A percentile compares a stretch with the other conserved stretches of the same genome.
Evolutionary conservation across 805 yeast species (phyloP).

Genomic region (Candida anglica): DNA sequence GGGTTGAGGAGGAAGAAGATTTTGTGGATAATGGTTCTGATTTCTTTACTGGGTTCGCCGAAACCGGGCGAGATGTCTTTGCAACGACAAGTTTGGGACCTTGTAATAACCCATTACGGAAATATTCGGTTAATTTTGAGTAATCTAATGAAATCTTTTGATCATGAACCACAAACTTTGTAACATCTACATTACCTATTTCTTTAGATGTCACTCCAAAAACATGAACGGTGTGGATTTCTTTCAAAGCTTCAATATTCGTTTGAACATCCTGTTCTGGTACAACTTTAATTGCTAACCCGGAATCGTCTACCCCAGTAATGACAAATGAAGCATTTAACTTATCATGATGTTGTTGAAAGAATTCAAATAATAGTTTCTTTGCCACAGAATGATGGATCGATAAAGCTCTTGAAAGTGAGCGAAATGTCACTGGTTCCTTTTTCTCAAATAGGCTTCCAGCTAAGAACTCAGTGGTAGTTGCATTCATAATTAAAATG

Average conservation of each 20-base stretch:
- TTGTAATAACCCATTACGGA: constrained; percentile 26
- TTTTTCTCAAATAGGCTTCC: constrained; percentile 17
- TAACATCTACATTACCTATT: constrained; percentile 3
- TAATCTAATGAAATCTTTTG: constrained; percentile 9
- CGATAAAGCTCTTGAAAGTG: constrained; percentile 36
- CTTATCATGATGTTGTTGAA: constrained; percentile 26
- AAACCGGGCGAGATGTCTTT: too few species aligned
- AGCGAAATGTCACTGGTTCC: constrained; percentile 36
- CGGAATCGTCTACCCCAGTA: constrained; percentile 26
- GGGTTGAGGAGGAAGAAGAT: constrained; percentile 3
- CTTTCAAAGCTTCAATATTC: constrained; percentile 21
- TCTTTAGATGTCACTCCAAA: constrained; percentile 28
- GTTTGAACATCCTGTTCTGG: constrained; percentile 20
- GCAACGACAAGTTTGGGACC: constrained; percentile 23
- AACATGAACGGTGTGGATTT: constrained; percentile 31
- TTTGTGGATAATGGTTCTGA: constrained; percentile 5
- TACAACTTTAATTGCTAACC: constrained; percentile 15
- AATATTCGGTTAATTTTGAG: constrained; percentile 12
- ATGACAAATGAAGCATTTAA: constrained; percentile 40
- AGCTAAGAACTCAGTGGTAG: constrained; percentile 24
- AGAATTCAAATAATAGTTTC: constrained; percentile 32
- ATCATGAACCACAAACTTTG: constrained; percentile 12
- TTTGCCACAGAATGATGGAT: constrained; percentile 39
- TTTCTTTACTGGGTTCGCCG: constrained; percentile 1
- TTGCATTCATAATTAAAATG: constrained; percentile 34